Evolutionary conservation across 2,329 filamentous ascomycete genomes (phyloP).

Genomic region (Arthrobotrys sphaeroides): DNA sequence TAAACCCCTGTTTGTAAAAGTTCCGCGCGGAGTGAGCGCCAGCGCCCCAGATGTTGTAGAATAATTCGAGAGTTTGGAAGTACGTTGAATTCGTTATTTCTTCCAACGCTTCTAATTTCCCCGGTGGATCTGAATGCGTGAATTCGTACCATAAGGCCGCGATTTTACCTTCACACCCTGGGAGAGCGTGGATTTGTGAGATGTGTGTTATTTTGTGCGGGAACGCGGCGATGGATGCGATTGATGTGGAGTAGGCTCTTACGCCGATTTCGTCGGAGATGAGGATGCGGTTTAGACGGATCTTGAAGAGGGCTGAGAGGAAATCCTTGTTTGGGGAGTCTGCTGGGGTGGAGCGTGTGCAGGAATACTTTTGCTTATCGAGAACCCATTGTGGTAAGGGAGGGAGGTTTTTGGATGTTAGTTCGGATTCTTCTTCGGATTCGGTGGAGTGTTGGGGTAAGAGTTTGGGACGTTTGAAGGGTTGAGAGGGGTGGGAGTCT

Average conservation of each 20-base stretch:
- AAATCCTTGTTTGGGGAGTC: constrained; percentile 74
- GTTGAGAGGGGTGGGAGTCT: constrained; percentile 54
- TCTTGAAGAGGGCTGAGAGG: constrained; percentile 76
- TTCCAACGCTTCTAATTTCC: constrained; percentile 70
- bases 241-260: constrained; percentile 85
- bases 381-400: constrained; percentile 67
- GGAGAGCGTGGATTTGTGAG: constrained; percentile 67
- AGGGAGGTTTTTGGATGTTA: constrained; percentile 74
- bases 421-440: constrained; percentile 72
- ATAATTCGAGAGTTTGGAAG: constrained; percentile 72
- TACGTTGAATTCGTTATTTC: constrained; percentile 72
- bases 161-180: constrained; percentile 83
- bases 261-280: constrained; percentile 80
- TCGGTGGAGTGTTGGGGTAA: constrained; percentile 76
- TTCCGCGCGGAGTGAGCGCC: constrained; percentile 80
- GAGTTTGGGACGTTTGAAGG: constrained; percentile 60
- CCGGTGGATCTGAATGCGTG: constrained; percentile 63
- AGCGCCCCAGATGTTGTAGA: constrained; percentile 93
- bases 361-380: constrained; percentile 70
- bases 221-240: constrained; percentile 84
- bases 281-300: constrained; percentile 75
- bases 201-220: constrained; percentile 68
- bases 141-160: constrained; percentile 81
- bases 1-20: constrained; percentile 82
- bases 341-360: constrained; percentile 78